Conservation (phyloP, 176 grass and related monocot genomes). For the Oryza meridionalis region DNA sequence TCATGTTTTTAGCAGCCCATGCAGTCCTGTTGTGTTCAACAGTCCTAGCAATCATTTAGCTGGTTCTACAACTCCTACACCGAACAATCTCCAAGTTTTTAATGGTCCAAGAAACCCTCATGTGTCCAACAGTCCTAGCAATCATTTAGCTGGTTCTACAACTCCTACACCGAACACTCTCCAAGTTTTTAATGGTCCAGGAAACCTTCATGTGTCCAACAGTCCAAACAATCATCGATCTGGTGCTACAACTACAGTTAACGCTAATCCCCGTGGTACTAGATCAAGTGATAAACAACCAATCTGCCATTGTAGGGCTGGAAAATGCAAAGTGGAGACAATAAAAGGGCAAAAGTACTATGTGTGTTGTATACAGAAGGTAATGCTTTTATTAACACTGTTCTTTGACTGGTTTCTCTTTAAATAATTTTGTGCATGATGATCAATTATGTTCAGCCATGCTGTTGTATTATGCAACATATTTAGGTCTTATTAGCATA, state of each 20-base stretch:
- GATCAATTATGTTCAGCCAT: not conserved
- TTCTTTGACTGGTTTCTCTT: conserved; percentile 1
- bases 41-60: conserved; percentile 15
- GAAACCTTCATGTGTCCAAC: not conserved
- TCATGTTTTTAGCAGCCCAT: not conserved
- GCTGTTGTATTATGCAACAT: conserved; percentile 2
- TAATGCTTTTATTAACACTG: conserved; percentile 38
- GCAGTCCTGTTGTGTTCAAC: not conserved
- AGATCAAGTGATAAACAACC: conserved; percentile 4
- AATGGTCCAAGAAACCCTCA: not conserved
- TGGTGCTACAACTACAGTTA: conserved; percentile 27
- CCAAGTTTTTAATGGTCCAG: not conserved
- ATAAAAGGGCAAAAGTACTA: conserved; percentile 45
- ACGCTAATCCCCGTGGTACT: conserved; percentile 28
- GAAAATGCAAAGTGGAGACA: conserved; percentile 38
- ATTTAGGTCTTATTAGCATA: conserved; percentile 27
- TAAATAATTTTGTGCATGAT: conserved; percentile 8
- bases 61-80: not conserved
- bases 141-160: not conserved
- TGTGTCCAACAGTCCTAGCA: not conserved
- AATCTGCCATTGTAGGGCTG: conserved; percentile 67
- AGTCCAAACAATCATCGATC: not conserved
- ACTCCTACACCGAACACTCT: not conserved
- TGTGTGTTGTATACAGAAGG: conserved; percentile 61
- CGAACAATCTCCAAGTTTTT: not conserved